Percentiles rank a stretch among this genome's conserved stretches.
Evolutionary conservation across 306 rosid genomes (phyloP).

Genomic region (Inga laurina): DNA sequence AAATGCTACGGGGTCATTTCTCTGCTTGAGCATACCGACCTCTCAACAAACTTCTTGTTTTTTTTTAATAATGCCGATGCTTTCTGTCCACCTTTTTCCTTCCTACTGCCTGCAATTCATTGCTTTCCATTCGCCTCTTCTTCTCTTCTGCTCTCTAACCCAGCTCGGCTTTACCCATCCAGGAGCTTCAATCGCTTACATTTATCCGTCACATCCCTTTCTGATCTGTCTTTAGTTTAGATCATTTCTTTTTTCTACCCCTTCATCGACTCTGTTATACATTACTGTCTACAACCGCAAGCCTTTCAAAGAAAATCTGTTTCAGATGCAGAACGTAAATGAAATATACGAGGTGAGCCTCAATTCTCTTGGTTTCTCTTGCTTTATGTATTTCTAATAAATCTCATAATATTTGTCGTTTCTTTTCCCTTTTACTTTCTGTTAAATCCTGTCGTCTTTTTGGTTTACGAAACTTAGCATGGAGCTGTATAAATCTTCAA

Average conservation of each 20-base stretch:
- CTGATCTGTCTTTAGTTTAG: conserved; percentile 51
- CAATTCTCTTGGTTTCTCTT: conserved; percentile 32
- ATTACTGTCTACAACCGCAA: conserved; percentile 18
- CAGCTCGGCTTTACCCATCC: conserved; percentile 30
- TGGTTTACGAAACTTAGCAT: not conserved
- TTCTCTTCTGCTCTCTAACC: conserved; percentile 39
- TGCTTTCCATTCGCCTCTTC: conserved; percentile 12
- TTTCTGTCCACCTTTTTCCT: not conserved
- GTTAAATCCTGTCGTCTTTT: conserved; percentile 10
- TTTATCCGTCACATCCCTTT: conserved; percentile 30
- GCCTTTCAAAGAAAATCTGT: conserved; percentile 28
- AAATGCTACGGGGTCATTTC: not conserved
- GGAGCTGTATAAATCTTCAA: not conserved
- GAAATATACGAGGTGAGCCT: conserved; percentile 45
- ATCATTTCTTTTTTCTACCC: conserved; percentile 28
- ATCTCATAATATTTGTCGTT: conserved; percentile 8
- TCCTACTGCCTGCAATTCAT: conserved; percentile 34
- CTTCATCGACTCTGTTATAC: conserved; percentile 34
- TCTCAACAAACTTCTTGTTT: not conserved
- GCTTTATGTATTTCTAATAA: conserved; percentile 26
- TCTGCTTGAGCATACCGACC: not conserved
- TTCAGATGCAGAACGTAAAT: conserved; percentile 35
- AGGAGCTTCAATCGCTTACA: conserved; percentile 37
- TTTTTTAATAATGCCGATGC: not conserved
- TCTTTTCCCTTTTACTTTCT: not conserved